Conservation (phyloP, 164 flowering plant genomes). For the Nelumbo lutea region DNA sequence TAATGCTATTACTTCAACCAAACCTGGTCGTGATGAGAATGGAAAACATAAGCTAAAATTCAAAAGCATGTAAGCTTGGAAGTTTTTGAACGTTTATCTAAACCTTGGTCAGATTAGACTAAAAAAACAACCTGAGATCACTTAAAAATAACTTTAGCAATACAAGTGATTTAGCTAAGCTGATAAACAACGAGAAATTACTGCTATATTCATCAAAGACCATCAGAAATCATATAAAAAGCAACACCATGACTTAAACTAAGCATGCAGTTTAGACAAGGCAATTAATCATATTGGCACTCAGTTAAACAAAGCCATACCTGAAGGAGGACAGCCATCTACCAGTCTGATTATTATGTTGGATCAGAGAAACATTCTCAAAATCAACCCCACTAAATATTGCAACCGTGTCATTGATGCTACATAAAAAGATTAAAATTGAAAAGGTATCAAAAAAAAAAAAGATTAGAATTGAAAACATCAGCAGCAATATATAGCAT, state of each 20-base stretch:
- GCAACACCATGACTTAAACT: background rate
- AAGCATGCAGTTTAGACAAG: background rate
- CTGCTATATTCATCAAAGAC: background rate
- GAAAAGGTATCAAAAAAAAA: background rate
- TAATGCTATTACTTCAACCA: too few relatives aligned
- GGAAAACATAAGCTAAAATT: too few relatives aligned
- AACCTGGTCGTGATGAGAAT: too few relatives aligned
- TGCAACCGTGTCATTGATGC: slow-evolving; percentile 56
- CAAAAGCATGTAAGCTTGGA: too few relatives aligned
- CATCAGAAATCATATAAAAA: background rate
- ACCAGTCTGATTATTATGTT: slow-evolving; percentile 57
- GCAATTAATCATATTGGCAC: background rate
- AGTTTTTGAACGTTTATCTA: too few relatives aligned
- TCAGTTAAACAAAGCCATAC: slow-evolving; percentile 26
- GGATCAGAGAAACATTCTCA: slow-evolving; percentile 37
- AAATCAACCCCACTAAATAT: slow-evolving; percentile 52
- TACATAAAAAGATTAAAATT: slow-evolving; percentile 28
- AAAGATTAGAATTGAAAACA: too few relatives aligned
- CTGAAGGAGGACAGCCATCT: slow-evolving; percentile 80
- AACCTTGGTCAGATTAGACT: too few relatives aligned
- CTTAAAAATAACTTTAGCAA: background rate
- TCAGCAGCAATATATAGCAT: too few relatives aligned
- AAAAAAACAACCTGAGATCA: background rate
- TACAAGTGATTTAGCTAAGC: too few relatives aligned
- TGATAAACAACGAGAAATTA: too few relatives aligned